phyloP scores from a whole-genome alignment of 371 early-diverging fungal genomes.

The Mucor velutinosus region DNA sequence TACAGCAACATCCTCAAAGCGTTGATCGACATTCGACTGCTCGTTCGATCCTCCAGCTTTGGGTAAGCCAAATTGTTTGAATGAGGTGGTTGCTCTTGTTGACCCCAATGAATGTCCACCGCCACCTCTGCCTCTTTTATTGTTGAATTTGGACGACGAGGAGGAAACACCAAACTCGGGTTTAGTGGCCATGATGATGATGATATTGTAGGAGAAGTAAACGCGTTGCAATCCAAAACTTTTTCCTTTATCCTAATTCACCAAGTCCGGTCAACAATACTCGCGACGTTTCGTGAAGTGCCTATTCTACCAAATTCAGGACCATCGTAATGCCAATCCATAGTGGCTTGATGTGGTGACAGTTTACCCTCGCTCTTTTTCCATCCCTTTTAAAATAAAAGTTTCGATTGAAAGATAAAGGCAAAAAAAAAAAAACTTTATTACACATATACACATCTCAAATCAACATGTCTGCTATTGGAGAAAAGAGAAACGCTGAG shows the following conservation, averaged over 20 bases:
- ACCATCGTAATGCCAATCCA: not conserved
- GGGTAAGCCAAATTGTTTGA: constrained; percentile 24
- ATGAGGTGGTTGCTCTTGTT: constrained; percentile 26
- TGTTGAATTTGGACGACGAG: constrained; percentile 19
- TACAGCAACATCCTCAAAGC: constrained; percentile 40
- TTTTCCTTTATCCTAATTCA: not conserved
- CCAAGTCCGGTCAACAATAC: not conserved
- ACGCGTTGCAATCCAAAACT: not conserved
- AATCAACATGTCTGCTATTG: constrained; percentile 27
- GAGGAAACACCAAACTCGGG: constrained; percentile 39
- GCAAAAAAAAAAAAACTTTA: not conserved
- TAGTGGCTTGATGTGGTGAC: constrained; percentile 19
- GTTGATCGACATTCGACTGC: constrained; percentile 44
- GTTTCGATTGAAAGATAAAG: not conserved
- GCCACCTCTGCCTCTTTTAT: not conserved
- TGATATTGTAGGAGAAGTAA: not conserved
- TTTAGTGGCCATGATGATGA: constrained; percentile 19
- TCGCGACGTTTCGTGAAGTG: constrained; percentile 2
- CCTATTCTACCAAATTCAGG: not conserved
- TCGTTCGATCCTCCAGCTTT: constrained; percentile 7
- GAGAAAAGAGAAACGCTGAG: constrained; percentile 26
- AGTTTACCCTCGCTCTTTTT: not conserved
- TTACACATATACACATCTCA: not conserved
- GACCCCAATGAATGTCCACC: constrained; percentile 17
- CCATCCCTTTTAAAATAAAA: not conserved